Conservation (phyloP, 73 alveolate species). For the Tetrahymena thermophila region DNA sequence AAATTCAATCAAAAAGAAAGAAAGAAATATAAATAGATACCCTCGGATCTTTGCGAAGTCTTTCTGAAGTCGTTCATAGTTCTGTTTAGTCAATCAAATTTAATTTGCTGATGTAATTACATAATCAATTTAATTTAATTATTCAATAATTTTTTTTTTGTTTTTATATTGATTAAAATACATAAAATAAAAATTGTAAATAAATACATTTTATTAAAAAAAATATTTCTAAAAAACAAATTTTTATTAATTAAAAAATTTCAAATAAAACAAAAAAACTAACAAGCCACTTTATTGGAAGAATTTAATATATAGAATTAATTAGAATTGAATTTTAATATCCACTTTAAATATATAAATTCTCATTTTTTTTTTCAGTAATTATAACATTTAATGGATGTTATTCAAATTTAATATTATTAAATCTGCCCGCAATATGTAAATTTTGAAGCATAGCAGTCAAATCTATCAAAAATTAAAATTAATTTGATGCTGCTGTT, state of each 20-base stretch:
- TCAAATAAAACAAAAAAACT: not conserved
- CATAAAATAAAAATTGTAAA: too few species aligned
- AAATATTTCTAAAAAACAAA: too few species aligned
- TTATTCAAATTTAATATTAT: not conserved
- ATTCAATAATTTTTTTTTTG: too few species aligned
- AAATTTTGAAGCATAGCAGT: not conserved
- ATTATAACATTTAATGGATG: not conserved
- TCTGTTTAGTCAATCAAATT: not conserved
- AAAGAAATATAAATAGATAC: not conserved
- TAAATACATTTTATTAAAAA: too few species aligned
- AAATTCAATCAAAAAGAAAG: not conserved
- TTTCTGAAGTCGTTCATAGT: not conserved
- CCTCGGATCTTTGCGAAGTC: not conserved
- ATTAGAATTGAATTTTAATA: not conserved
- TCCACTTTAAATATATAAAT: not conserved
- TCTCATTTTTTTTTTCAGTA: not conserved
- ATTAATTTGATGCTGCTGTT: not conserved
- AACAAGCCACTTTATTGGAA: not conserved
- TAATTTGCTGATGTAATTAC: not conserved
- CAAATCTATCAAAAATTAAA: not conserved
- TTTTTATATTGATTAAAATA: not conserved
- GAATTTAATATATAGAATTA: not conserved
- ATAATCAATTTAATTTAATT: too few species aligned
- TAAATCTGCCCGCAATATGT: not conserved
- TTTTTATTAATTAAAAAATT: not conserved